phyloP scores from a whole-genome alignment of 225 moss, liverwort and hornwort species.

The Thuidium tamariscinum region DNA sequence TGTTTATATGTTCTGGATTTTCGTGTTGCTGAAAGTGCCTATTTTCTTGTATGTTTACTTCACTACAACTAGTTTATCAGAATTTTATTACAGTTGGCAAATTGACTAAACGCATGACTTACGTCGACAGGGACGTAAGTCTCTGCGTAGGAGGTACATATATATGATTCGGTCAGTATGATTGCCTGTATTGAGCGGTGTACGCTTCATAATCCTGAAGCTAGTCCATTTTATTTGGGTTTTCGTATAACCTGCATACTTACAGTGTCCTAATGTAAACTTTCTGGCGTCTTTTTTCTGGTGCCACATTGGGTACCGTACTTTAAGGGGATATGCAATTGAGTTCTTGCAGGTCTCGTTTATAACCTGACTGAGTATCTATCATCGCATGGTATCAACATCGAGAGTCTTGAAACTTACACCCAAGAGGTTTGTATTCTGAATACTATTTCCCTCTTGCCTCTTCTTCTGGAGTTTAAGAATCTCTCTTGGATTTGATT shows the following conservation, averaged over 20 bases:
- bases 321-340: neutral
- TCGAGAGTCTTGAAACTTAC: conserved; percentile 42
- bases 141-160: neutral
- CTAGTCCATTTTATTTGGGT: neutral
- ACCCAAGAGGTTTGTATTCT: conserved; percentile 23
- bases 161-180: conserved; percentile 10
- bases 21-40: neutral
- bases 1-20: neutral
- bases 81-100: neutral
- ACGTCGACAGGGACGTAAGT: neutral
- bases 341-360: conserved; percentile 31
- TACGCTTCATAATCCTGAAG: neutral
- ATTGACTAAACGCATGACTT: neutral
- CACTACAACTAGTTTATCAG: neutral
- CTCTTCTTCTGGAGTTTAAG: neutral
- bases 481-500: neutral
- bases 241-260: neutral
- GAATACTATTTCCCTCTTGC: neutral
- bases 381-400: conserved; percentile 33
- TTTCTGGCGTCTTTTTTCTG: neutral
- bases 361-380: conserved; percentile 50
- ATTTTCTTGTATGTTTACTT: neutral
- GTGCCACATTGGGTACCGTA: neutral
- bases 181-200: neutral
- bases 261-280: neutral